These are phyloP conservation scores for Penicillium aurantiogriseum DNA, from an alignment of 2,329 filamentous ascomycete genomes.

Conservation along the genomic window DNA sequence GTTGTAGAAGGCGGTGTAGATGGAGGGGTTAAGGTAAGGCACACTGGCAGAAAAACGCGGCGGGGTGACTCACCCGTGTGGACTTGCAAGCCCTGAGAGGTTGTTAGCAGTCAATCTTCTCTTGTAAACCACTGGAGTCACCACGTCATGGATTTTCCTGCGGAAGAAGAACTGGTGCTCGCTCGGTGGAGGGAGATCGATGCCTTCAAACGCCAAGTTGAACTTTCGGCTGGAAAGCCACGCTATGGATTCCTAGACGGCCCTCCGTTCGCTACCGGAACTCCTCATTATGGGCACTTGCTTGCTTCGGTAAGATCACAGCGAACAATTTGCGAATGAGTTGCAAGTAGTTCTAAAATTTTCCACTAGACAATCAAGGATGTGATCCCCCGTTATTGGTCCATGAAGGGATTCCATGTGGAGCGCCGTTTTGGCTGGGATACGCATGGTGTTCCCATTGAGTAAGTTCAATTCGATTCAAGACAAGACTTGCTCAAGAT, in stretches of 20 bases:
- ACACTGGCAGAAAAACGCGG: slow-evolving; percentile 23
- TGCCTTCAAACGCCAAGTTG: slow-evolving; percentile 83
- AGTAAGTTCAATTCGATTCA: slow-evolving; percentile 38
- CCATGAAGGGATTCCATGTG: slow-evolving; percentile 92
- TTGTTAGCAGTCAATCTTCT: slow-evolving; percentile 26
- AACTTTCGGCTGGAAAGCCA: slow-evolving; percentile 77
- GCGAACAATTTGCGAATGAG: neutral
- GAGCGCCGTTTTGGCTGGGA: slow-evolving; percentile 95
- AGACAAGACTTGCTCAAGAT: neutral
- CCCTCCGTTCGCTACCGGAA: slow-evolving; percentile 71
- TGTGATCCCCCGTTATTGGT: slow-evolving; percentile 94
- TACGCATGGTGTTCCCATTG: slow-evolving; percentile 89
- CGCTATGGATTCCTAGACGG: slow-evolving; percentile 96
- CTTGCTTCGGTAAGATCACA: slow-evolving; percentile 60
- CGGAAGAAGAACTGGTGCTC: slow-evolving; percentile 83
- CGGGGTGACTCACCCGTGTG: slow-evolving; percentile 26
- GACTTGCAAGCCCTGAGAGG: neutral
- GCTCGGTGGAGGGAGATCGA: slow-evolving; percentile 86
- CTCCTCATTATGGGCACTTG: slow-evolving; percentile 71
- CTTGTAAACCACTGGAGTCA: slow-evolving; percentile 41
- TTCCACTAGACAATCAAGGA: slow-evolving; percentile 75
- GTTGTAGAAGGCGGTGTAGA: slow-evolving; percentile 15
- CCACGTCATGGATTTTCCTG: slow-evolving; percentile 86
- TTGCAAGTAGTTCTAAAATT: neutral
- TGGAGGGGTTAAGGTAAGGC: slow-evolving; percentile 14